Base-by-base conservation (phyloP, 2,329 filamentous ascomycete genomes). In the Cytospora leucostoma region DNA sequence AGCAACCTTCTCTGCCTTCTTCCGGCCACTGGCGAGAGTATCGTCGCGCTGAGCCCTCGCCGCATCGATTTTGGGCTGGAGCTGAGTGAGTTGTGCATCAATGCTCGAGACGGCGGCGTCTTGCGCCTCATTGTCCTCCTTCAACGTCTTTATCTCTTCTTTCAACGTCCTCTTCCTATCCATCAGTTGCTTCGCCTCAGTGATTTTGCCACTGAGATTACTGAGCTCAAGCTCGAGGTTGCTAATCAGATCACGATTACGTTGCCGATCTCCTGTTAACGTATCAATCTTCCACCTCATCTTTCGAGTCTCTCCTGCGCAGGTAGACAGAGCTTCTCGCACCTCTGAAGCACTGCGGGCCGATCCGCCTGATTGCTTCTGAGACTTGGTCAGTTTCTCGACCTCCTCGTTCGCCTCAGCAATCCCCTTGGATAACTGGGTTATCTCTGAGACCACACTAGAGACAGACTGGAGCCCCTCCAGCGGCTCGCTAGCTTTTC, bases 321-420 rank as follows among this genome's bases (percentile, higher is more conserved):
- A 82, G 19, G 79, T 77, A 55, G 86, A 86, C 66, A 93, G 85
- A 55, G 93, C 85, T 59, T 91, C 88, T 69, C 95, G 90, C 59
- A 98, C 93, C 68, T 95, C 91, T 60, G 96, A 91, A 7, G 92
- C 83, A 35, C 90, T 91, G 66, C 91, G 86, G 15, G 85, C 84
- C 11, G 82, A 75, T 13, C 85, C 84, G 33, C 83, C 81, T 15
- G 87, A 83, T 64, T 88, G 85, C 70, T 89, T 87, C 72, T 97
- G 90, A 68, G 93, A 92, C 10, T 87, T 87, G 63, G 86, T 82
- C 56, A 97, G 84, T 60, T 90, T 87, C 62, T 89, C 82, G 56
- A 97, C 89, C 73, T 97, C 90, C 47, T 78, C 77, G 70, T 91
- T 85, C 6, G 91, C 87, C 44, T 88, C 87, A 54, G 81, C 56